Base-by-base conservation (phyloP, 345 rosid species). In the Syzygium grande region DNA sequence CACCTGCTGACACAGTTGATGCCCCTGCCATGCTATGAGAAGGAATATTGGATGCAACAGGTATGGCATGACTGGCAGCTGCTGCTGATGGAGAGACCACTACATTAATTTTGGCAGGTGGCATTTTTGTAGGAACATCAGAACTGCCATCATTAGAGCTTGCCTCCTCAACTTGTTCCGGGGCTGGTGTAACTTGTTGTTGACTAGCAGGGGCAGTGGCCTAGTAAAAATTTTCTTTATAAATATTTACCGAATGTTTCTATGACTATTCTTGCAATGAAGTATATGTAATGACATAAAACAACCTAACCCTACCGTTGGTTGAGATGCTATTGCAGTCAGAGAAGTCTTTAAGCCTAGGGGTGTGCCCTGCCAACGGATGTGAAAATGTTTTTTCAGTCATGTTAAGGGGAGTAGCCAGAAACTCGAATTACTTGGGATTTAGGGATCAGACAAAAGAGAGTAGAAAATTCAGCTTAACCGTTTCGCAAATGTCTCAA, bases 91-190 rank as follows among this genome's bases (percentile, higher is more conserved):
- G 93, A 90, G 98, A 94, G 90, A 89, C 89, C 89, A 91, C 89
- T 88, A 89, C 89, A 11, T 92, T 91, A 87, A 89, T 92, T 90
- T 97, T 98, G 52, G 96, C 84, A 68, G 98, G 96, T 85, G 98
- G 27, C 27, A 73, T 94, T 90, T 91, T 94, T n/a, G 94, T 89
- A 89, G 87, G 89, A 51, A 89, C 63, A 58, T 96, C 99, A 89
- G 96, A 87, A 92, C 88, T 96, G 90, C 92, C 91, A 91, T 98
- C 97, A 84, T 86, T 96, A 52, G 94, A 92, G 89, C 94, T 91
- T 38, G 91, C 85, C 86, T 96, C 99, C 89, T 97, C 98, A 49
- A 90, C 90, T 90, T 92, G 96, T 90, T 97, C 99, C 87, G 89
- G 94, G 88, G 86, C 89, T 87, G 93, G 91, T 86, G 94, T 86